A percentile compares a stretch with the other conserved stretches of the same genome.
Conservation (phyloP, 306 rosid species). For the Cucurbita argyrosperma region DNA sequence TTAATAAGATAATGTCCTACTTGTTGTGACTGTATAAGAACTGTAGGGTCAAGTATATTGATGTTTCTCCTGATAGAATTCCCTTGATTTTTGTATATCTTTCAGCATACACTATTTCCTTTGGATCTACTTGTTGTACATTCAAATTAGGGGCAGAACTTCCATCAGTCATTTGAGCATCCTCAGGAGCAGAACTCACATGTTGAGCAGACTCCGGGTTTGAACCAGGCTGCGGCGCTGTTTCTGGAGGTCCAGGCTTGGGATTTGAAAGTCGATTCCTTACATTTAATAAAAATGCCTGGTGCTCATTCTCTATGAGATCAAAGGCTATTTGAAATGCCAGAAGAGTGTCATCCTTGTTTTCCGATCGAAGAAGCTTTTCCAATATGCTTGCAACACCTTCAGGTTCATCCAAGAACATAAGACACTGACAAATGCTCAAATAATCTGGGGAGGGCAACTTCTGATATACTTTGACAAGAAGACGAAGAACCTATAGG, state of each 20-base stretch:
- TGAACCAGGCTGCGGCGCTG: constrained; percentile 34
- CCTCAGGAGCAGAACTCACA: constrained; percentile 46
- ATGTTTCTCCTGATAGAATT: constrained; percentile 87
- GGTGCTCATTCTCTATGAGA: constrained; percentile 91
- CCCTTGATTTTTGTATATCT: constrained; percentile 72
- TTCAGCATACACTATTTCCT: constrained; percentile 61
- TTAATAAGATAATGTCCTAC: constrained; percentile 37
- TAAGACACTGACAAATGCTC: constrained; percentile 92
- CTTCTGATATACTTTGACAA: constrained; percentile 84
- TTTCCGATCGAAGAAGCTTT: constrained; percentile 76
- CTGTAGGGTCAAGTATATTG: constrained; percentile 79
- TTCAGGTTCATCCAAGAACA: constrained; percentile 91
- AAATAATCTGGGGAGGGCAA: constrained; percentile 91
- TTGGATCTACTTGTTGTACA: constrained; percentile 52
- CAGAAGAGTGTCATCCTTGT: constrained; percentile 83
- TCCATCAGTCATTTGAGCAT: constrained; percentile 73
- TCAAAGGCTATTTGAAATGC: constrained; percentile 94
- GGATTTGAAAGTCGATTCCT: constrained; percentile 66
- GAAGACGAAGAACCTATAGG: constrained; percentile 72
- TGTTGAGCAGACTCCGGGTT: constrained; percentile 34
- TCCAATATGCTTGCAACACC: constrained; percentile 82
- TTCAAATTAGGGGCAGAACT: constrained; percentile 24
- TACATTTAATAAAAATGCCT: constrained; percentile 76
- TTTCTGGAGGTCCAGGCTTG: constrained; percentile 36
- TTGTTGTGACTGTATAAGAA: constrained; percentile 94